phyloP scores from a whole-genome alignment of 2,329 filamentous ascomycete species.

The Epichloe sp. region DNA sequence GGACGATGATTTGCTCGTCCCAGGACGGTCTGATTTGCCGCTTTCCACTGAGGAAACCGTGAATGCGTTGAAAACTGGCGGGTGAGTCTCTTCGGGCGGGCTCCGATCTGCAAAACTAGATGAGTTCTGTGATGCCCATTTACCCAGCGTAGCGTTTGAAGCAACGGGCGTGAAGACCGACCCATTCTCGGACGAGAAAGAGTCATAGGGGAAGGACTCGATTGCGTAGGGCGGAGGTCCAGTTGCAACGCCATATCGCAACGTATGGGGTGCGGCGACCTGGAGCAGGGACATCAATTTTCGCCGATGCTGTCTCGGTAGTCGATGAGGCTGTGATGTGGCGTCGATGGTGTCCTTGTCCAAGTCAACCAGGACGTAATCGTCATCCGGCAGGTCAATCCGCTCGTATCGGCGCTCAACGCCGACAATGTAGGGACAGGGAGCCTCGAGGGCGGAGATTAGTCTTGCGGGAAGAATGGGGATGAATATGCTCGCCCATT shows the following conservation, averaged over 20 bases:
- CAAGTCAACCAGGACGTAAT: slow-evolving; percentile 88
- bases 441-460: slow-evolving; percentile 81
- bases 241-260: slow-evolving; percentile 71
- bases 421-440: slow-evolving; percentile 93
- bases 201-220: slow-evolving; percentile 82
- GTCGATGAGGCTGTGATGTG: slow-evolving; percentile 58
- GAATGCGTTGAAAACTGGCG: slow-evolving; percentile 85
- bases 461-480: slow-evolving; percentile 79
- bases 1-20: slow-evolving; percentile 56
- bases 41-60: slow-evolving; percentile 58
- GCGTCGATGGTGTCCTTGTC: slow-evolving; percentile 85
- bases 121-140: slow-evolving; percentile 82
- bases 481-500: slow-evolving; percentile 91
- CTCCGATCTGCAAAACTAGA: slow-evolving; percentile 66
- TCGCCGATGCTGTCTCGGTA: slow-evolving; percentile 79
- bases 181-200: slow-evolving; percentile 77
- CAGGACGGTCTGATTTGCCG: slow-evolving; percentile 59
- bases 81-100: slow-evolving; percentile 34
- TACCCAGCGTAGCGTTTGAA: slow-evolving; percentile 59
- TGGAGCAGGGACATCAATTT: slow-evolving; percentile 85
- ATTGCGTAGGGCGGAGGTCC: slow-evolving; percentile 87
- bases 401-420: slow-evolving; percentile 86
- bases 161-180: slow-evolving; percentile 65
- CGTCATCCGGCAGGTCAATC: slow-evolving; percentile 79
- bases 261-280: slow-evolving; percentile 77